A percentile compares a stretch with the other conserved stretches of the same genome.
Conservation (phyloP, 441 rosid species). For the Kokia cookei region DNA sequence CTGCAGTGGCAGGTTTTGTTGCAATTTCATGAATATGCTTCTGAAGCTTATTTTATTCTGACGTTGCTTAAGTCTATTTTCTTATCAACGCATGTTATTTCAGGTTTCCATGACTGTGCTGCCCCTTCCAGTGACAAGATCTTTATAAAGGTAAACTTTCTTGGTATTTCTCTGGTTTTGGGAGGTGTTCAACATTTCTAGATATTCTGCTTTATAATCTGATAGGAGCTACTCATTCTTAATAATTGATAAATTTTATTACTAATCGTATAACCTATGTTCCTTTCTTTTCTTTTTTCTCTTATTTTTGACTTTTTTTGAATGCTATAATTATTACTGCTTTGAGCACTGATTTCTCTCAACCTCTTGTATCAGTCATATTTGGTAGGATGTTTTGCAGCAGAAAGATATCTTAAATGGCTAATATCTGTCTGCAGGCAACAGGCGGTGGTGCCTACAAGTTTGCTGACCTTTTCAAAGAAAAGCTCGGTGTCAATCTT, state of each 20-base stretch:
- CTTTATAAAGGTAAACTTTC: conserved; percentile 53
- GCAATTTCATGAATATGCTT: not conserved
- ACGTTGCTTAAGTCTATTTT: conserved; percentile 6
- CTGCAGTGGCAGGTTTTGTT: not conserved
- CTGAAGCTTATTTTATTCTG: not conserved
- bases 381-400: not conserved
- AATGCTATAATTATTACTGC: not conserved
- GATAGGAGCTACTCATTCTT: not conserved
- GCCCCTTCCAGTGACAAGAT: conserved; percentile 26
- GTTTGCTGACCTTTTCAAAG: conserved; percentile 87
- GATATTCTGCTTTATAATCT: not conserved
- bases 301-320: not conserved
- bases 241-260: not conserved
- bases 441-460: conserved; percentile 97
- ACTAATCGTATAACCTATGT: not conserved
- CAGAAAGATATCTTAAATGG: not conserved
- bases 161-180: not conserved
- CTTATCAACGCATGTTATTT: conserved; percentile 26
- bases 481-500: conserved; percentile 76
- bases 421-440: conserved; percentile 28
- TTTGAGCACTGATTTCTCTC: not conserved
- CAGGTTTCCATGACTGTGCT: conserved; percentile 51
- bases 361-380: not conserved
- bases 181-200: not conserved
- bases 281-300: not conserved